Conservation (phyloP, 176 grass and related monocot species). For the Lolium rigidum region DNA sequence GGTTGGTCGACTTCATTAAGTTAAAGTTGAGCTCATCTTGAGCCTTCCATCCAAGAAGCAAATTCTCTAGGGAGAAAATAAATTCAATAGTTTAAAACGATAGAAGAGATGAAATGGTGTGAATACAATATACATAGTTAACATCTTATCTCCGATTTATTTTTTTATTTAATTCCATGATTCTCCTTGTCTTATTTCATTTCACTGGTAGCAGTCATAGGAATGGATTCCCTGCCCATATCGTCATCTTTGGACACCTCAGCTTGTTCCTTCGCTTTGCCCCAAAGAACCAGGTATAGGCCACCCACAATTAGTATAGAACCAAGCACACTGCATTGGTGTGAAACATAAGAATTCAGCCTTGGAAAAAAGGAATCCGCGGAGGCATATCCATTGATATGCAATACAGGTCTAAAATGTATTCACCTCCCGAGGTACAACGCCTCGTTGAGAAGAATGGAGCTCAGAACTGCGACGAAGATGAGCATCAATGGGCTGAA, state of each 20-base stretch:
- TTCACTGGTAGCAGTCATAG: not conserved
- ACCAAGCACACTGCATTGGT: slow-evolving; percentile 44
- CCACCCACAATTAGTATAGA: slow-evolving; percentile 53
- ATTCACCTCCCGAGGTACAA: slow-evolving; percentile 53
- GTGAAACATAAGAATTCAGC: not conserved
- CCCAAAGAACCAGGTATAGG: slow-evolving; percentile 62
- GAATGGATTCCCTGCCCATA: slow-evolving; percentile 4
- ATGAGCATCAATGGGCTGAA: slow-evolving; percentile 65
- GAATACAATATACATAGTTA: not conserved
- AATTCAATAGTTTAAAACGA: not conserved
- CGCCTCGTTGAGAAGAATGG: slow-evolving; percentile 36
- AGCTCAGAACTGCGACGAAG: slow-evolving; percentile 41
- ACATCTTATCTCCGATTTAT: not conserved
- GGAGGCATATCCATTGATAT: not conserved
- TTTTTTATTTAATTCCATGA: not conserved
- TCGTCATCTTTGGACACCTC: not conserved
- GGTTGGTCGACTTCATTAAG: too few relatives aligned
- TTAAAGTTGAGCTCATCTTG: too few relatives aligned
- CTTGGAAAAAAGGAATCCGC: not conserved
- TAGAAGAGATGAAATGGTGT: not conserved
- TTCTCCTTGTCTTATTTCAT: not conserved
- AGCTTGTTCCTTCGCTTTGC: slow-evolving; percentile 46
- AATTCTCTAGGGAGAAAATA: not conserved
- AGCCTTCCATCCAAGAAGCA: not conserved
- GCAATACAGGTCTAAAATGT: not conserved